phyloP scores from a whole-genome alignment of 305 asterid genomes.

The Solanum hybrid region DNA sequence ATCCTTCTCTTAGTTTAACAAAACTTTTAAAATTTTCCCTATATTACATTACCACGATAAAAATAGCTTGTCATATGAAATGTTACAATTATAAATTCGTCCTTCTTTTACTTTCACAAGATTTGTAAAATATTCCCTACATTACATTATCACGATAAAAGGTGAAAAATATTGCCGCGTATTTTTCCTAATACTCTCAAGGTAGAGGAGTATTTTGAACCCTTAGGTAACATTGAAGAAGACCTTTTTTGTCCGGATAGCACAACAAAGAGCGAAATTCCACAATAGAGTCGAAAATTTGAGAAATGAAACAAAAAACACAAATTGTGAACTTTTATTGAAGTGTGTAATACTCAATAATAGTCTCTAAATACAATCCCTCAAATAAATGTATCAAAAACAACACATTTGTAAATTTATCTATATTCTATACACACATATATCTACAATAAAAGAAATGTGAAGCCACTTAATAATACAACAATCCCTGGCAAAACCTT shows the following conservation, averaged over 20 bases:
- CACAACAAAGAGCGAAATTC: not conserved
- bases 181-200: not conserved
- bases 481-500: slow-evolving; percentile 13
- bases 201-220: not conserved
- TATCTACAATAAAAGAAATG: slow-evolving; percentile 16
- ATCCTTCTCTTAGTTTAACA: not conserved
- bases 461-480: slow-evolving; percentile 10
- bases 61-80: not conserved
- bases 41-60: not conserved
- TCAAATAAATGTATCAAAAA: not conserved
- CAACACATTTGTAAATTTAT: not conserved
- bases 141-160: not conserved
- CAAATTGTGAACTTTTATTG: not conserved
- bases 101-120: not conserved
- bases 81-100: too few species aligned
- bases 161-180: not conserved
- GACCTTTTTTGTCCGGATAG: not conserved
- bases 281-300: not conserved
- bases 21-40: not conserved
- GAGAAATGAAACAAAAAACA: not conserved
- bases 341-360: not conserved
- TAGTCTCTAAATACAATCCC: not conserved
- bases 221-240: not conserved
- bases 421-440: not conserved
- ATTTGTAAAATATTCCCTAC: accelerated